Percentiles rank a stretch among this genome's conserved stretches.
Conservation (phyloP, 2,329 filamentous ascomycete species). For the Emmonsiellopsis sp. region DNA sequence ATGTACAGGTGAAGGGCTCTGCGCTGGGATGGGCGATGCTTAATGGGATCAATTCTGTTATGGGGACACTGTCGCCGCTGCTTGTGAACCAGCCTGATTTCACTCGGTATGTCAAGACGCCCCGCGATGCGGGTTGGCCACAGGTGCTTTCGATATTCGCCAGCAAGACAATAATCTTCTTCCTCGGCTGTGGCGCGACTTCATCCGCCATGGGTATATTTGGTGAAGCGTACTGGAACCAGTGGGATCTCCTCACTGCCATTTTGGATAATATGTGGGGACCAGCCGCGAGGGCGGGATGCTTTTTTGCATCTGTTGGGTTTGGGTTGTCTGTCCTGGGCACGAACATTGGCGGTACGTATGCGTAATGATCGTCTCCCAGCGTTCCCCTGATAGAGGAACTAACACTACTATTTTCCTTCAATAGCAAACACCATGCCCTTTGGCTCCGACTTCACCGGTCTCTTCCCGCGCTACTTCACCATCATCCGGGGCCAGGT, state of each 20-base stretch:
- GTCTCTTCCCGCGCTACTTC: slow-evolving; percentile 11
- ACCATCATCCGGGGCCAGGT: slow-evolving; percentile 15
- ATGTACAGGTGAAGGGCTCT: background rate
- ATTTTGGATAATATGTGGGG: background rate
- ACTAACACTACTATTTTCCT: background rate
- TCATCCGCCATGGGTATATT: background rate
- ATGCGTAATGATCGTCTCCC: background rate
- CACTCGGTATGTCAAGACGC: background rate
- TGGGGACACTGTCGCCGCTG: background rate
- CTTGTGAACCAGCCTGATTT: background rate
- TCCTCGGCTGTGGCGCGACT: background rate
- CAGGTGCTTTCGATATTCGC: background rate
- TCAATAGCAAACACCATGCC: slow-evolving; percentile 3
- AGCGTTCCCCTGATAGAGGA: background rate
- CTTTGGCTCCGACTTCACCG: slow-evolving; percentile 11
- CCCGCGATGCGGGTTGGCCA: background rate
- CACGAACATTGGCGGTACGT: background rate
- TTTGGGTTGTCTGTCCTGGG: background rate
- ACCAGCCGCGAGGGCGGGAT: background rate
- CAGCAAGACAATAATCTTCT: background rate
- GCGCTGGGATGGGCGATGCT: background rate
- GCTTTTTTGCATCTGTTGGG: background rate
- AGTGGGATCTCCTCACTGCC: background rate
- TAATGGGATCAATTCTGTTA: background rate
- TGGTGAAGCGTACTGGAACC: background rate